A percentile compares a stretch with the other conserved stretches of the same genome.
Conservation (phyloP, 345 rosid genomes). For the Gossypium sturtianum region DNA sequence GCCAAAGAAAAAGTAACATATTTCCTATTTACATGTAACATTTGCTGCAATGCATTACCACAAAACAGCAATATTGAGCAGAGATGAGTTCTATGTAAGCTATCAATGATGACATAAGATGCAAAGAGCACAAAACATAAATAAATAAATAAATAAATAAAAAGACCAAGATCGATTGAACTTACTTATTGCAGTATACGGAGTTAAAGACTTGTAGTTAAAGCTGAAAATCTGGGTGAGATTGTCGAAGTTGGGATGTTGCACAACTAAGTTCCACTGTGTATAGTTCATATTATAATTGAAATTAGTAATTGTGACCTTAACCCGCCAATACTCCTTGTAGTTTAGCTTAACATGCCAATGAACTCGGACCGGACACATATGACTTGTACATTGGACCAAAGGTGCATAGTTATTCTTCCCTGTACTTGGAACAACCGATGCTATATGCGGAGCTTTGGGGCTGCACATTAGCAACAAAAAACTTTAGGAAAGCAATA, state of each 20-base stretch:
- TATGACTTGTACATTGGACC: conserved; percentile 68
- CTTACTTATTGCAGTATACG: conserved; percentile 66
- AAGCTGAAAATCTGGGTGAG: conserved; percentile 69
- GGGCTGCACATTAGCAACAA: conserved; percentile 34
- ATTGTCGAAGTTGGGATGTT: conserved; percentile 81
- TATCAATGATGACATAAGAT: not conserved
- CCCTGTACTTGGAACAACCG: conserved; percentile 44
- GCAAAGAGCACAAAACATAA: not conserved
- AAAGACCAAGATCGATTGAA: not conserved
- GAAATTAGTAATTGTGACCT: conserved; percentile 68
- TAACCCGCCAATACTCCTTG: conserved; percentile 47
- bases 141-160: not conserved
- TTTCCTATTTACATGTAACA: too few relatives aligned
- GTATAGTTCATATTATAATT: conserved; percentile 75
- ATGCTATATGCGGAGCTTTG: conserved; percentile 49
- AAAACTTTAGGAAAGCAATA: conserved; percentile 5
- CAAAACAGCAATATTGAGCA: too few relatives aligned
- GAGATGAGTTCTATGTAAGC: too few relatives aligned
- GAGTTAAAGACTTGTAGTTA: conserved; percentile 52
- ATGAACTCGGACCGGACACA: conserved; percentile 90
- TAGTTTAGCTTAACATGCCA: conserved; percentile 68
- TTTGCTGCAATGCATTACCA: too few relatives aligned
- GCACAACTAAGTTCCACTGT: conserved; percentile 77
- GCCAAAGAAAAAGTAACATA: too few relatives aligned
- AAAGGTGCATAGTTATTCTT: conserved; percentile 43